phyloP scores from a whole-genome alignment of 2,329 filamentous ascomycete species.

The Penicillium sp. region DNA sequence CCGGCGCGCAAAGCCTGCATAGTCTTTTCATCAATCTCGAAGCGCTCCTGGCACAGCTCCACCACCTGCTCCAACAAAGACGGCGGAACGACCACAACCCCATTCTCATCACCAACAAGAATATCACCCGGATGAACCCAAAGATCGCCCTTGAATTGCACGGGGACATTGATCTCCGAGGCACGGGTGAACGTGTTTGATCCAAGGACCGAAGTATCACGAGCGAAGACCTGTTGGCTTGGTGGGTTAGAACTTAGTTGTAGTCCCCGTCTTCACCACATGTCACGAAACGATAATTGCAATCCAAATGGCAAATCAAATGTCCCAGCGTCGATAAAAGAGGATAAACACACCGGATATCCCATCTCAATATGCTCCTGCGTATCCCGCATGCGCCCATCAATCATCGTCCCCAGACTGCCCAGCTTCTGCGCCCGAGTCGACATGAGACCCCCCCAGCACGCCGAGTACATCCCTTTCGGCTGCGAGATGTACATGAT shows the following conservation, averaged over 20 bases:
- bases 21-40: slow-evolving; percentile 24
- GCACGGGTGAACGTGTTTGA: slow-evolving; percentile 20
- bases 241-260: background rate
- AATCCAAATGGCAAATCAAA: too few species aligned
- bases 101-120: slow-evolving; percentile 21
- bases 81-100: slow-evolving; percentile 19
- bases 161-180: slow-evolving; percentile 19
- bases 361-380: slow-evolving; percentile 19
- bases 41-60: slow-evolving; percentile 18
- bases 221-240: slow-evolving; percentile 14
- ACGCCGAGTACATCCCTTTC: slow-evolving; percentile 17
- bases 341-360: slow-evolving; percentile 11
- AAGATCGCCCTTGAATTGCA: slow-evolving; percentile 19
- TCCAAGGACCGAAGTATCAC: slow-evolving; percentile 16
- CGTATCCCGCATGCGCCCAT: slow-evolving; percentile 18
- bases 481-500: slow-evolving; percentile 24
- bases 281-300: too few species aligned
- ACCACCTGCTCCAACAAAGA: slow-evolving; percentile 15
- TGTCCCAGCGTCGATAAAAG: background rate
- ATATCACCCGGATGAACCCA: slow-evolving; percentile 20
- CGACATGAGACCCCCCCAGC: slow-evolving; percentile 21
- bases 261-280: background rate
- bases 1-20: slow-evolving; percentile 18
- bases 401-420: slow-evolving; percentile 14
- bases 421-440: slow-evolving; percentile 19